Conservation (phyloP, 2,329 filamentous ascomycete genomes). For the Ascochyta clinopodiicola region DNA sequence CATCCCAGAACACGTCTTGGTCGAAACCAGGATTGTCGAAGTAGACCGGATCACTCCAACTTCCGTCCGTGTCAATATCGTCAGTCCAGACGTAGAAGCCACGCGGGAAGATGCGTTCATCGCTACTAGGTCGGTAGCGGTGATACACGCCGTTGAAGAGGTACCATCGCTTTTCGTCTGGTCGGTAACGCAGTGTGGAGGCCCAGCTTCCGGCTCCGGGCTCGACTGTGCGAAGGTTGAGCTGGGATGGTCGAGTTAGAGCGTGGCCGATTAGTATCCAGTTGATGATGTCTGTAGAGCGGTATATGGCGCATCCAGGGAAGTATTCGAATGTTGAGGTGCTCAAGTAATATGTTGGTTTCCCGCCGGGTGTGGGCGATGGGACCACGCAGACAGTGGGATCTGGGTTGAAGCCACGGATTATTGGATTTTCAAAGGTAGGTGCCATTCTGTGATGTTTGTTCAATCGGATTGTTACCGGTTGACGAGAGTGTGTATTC, state of each 20-base stretch:
- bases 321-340: conserved; percentile 62
- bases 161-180: conserved; percentile 22
- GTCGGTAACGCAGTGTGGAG: conserved; percentile 28
- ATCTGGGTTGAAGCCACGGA: conserved; percentile 60
- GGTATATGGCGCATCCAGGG: conserved; percentile 60
- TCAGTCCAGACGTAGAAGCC: conserved; percentile 56
- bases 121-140: conserved; percentile 36
- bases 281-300: conserved; percentile 57
- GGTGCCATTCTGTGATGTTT: not conserved
- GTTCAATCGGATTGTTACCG: not conserved
- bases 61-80: conserved; percentile 23
- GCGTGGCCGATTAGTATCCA: conserved; percentile 56
- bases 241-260: conserved; percentile 45
- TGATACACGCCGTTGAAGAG: conserved; percentile 34
- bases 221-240: conserved; percentile 40
- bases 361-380: conserved; percentile 3
- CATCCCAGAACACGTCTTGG: conserved; percentile 58
- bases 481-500: not conserved
- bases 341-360: conserved; percentile 13
- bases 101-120: conserved; percentile 48
- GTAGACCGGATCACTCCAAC: conserved; percentile 33
- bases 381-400: conserved; percentile 49
- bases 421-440: conserved; percentile 50
- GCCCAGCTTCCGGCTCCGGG: conserved; percentile 33
- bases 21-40: conserved; percentile 36